Base-by-base conservation (phyloP, 148 eudicot genomes). In the Fagopyrum esculentum region DNA sequence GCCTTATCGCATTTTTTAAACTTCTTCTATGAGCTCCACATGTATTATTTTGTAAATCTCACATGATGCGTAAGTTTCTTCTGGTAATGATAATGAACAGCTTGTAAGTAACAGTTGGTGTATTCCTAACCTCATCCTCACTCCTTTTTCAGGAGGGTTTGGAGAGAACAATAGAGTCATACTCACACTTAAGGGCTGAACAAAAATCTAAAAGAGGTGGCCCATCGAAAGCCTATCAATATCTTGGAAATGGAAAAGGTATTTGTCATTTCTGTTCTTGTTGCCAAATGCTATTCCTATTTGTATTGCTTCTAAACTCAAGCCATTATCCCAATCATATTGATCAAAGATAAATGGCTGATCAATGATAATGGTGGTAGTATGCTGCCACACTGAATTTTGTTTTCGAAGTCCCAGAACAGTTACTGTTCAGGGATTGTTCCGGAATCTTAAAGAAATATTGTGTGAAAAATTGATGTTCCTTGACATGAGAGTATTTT, bases 131-230 rank as follows among this genome's bases (percentile, higher is more conserved):
- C 46, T 55, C 68, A 9, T 12, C 17, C 72, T 72, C 11, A 47
- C 55, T 54, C 72, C 61, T 69, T 77, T 59, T 86, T 83, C 87
- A 96, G 99, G 99, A 96, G 80, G 98, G 93, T 79, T 82, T 96
- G 66, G 91, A 84, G 80, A 86, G 83, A 85, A 96, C 99, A 74
- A 96, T 90, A 73, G 98, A 92, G 73, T 90, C 99, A 68, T 92
- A 96, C 86, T 84, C 93, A 40, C 91, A 92, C 78, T 82, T 92
- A 75, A 89, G 93, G 75, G 98, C 89, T 74, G 91, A 85, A 78
- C 85, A 82, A 57, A 84, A 48, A 80, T 81, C 82, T 30, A 85
- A 80, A 86, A 90, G 80, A 81, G 92, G 85, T 69, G 90, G 92
- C 48, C 87, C 86, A 54, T 91, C 97, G 17, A 91, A 88, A 85